Base-by-base conservation (phyloP, 345 rosid species). In the Lepidium aucheri region DNA sequence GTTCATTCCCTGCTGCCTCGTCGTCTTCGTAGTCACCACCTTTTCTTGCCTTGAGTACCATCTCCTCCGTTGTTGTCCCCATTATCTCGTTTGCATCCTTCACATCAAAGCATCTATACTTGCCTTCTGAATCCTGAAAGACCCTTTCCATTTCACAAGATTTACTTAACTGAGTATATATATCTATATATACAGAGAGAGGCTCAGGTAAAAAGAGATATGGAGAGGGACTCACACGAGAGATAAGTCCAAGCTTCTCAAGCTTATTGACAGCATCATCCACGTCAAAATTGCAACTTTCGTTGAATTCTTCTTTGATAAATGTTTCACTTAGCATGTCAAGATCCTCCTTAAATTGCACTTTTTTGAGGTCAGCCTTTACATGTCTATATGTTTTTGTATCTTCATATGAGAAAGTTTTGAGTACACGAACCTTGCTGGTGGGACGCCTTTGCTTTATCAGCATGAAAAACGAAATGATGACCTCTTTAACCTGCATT, bases 401-500 rank as follows among this genome's bases (percentile, higher is more conserved):
- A 20, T 34, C 6, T 11, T 35, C 30, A 36, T 36, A 20, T 36
- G n/a, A 55, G 17, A 18, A 55, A 7, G 2, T 20, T 55, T 7
- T 20, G 60, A 55, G 45, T 7, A 55, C 15, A 34, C 24, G 6
- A 7, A 55, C 60, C 60, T 70, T 74, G 69, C 67, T 74, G 3
- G 77, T 68, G 46, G 89, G 82, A 68, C 72, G 65, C 24, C 82
- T 88, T 35, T 85, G 80, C 61, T 77, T 79, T 85, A 85, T 85
- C 74, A 91, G 72, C 74, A 86, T 77, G 66, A 77, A 91, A 78
- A 78, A 80, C 0, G 87, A 82, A 33, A 91, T 67, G 8, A 91
- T 85, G 13, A 88, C 90, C 78, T 88, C 94, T 74, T 91, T 91
- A n/a, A 89, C 95, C 98, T 91, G 81, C 60, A 58, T 4, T 28